These are phyloP conservation scores for Nosema muscidifuracis DNA, from an alignment of 371 early-diverging fungal genomes.

Conservation along the genomic window DNA sequence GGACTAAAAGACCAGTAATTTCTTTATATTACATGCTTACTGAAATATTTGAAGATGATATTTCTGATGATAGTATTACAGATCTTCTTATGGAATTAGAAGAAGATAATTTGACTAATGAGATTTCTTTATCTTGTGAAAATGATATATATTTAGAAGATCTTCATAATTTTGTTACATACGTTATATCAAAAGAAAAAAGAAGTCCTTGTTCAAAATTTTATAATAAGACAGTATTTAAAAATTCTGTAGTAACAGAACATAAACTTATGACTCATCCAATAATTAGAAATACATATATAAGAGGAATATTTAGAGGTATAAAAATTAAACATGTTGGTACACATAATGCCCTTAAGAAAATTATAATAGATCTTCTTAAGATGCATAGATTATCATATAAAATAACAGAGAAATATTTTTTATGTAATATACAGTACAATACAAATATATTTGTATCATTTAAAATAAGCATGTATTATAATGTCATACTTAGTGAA, in stretches of 20 bases:
- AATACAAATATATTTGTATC: background rate
- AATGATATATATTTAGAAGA: background rate
- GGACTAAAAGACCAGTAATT: constrained; percentile 48
- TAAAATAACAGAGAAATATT: constrained; percentile 48
- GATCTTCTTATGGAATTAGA: background rate
- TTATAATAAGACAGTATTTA: constrained; percentile 33
- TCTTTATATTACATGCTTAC: constrained; percentile 47
- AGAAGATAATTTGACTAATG: background rate
- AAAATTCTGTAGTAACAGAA: background rate
- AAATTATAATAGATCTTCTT: constrained; percentile 50
- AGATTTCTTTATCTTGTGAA: background rate
- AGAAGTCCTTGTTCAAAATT: constrained; percentile 8
- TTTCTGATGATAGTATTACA: background rate
- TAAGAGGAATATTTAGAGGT: constrained; percentile 55
- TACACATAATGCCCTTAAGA: constrained; percentile 42
- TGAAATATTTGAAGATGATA: constrained; percentile 27
- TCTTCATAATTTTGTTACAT: constrained; percentile 47
- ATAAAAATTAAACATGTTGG: constrained; percentile 43
- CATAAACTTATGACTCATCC: constrained; percentile 16
- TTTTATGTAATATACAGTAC: constrained; percentile 33
- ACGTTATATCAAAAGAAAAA: constrained; percentile 27
- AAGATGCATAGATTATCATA: constrained; percentile 29
- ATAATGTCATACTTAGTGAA: constrained; percentile 49
- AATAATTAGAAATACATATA: constrained; percentile 38
- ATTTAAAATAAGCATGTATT: constrained; percentile 56